Percentiles rank a stretch among this genome's conserved stretches.
These are phyloP conservation scores for Anacardium occidentale DNA, from an alignment of 345 rosid species.

Conservation along the genomic window DNA sequence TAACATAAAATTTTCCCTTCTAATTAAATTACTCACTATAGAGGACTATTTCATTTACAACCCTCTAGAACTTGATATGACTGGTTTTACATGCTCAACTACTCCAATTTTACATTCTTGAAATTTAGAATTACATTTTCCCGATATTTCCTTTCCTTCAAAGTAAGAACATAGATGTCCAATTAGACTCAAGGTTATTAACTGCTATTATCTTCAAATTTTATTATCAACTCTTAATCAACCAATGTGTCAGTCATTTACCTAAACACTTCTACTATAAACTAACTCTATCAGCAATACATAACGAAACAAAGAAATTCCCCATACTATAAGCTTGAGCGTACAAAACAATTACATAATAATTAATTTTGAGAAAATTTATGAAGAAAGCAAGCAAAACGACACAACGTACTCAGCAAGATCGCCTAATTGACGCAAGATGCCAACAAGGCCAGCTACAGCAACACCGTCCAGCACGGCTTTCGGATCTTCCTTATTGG, in stretches of 20 bases:
- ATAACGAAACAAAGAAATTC: background rate
- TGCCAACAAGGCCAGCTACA: slow-evolving; percentile 82
- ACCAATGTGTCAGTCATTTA: background rate
- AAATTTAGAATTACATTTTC: background rate
- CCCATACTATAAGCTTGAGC: background rate
- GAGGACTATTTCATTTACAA: background rate
- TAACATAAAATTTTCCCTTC: background rate
- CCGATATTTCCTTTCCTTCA: background rate
- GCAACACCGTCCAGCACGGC: slow-evolving; percentile 74
- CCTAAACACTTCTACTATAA: no score
- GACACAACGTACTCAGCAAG: slow-evolving; percentile 77
- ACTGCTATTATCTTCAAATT: background rate
- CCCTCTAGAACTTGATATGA: background rate
- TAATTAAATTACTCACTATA: background rate
- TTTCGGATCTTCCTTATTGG: slow-evolving; percentile 73
- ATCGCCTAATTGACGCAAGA: slow-evolving; percentile 97
- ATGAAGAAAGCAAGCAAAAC: slow-evolving; percentile 1
- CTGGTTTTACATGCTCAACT: background rate
- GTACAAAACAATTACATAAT: background rate
- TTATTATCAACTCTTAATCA: no score
- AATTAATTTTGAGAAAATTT: background rate
- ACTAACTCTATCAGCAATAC: no score
- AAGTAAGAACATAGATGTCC: background rate
- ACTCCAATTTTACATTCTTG: background rate
- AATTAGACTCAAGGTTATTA: background rate